phyloP scores from a whole-genome alignment of 169 alveolate species.

The Cryptosporidium meleagridis region DNA sequence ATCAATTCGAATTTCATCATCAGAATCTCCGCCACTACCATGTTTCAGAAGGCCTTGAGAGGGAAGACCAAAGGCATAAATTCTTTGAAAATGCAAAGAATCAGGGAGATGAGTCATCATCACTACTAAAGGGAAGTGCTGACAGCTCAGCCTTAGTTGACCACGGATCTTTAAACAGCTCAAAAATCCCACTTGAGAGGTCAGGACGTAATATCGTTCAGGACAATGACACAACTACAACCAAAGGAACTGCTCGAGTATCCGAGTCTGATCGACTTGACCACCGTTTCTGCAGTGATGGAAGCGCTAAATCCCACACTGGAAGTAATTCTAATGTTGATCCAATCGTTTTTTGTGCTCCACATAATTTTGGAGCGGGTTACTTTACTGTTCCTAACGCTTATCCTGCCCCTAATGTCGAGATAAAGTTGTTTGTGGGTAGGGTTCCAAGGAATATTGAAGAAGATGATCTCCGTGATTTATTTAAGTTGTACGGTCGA shows the following conservation, averaged over 20 bases:
- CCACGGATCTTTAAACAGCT: not conserved
- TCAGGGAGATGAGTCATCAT: not conserved
- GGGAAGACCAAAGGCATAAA: not conserved
- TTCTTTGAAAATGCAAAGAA: not conserved
- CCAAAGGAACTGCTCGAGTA: not conserved
- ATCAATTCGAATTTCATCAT: not conserved
- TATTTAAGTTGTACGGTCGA: constrained; percentile 88
- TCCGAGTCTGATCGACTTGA: not conserved
- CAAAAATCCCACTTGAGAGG: not conserved
- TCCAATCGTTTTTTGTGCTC: not conserved
- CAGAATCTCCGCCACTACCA: not conserved
- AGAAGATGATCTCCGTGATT: constrained; percentile 84
- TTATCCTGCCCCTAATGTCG: constrained; percentile 91
- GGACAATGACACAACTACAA: not conserved
- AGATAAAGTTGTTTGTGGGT: constrained; percentile 89
- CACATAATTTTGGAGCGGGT: not conserved
- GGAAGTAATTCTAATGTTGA: not conserved
- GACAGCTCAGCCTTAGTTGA: not conserved
- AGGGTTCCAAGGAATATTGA: constrained; percentile 87
- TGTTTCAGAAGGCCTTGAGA: not conserved
- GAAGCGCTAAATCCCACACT: not conserved
- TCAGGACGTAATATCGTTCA: not conserved
- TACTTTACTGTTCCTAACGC: constrained; percentile 45
- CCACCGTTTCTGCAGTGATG: not conserved
- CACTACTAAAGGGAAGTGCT: not conserved